Conservation (phyloP, 2,329 filamentous ascomycete species). For the Proliferodiscus dingleyae region DNA sequence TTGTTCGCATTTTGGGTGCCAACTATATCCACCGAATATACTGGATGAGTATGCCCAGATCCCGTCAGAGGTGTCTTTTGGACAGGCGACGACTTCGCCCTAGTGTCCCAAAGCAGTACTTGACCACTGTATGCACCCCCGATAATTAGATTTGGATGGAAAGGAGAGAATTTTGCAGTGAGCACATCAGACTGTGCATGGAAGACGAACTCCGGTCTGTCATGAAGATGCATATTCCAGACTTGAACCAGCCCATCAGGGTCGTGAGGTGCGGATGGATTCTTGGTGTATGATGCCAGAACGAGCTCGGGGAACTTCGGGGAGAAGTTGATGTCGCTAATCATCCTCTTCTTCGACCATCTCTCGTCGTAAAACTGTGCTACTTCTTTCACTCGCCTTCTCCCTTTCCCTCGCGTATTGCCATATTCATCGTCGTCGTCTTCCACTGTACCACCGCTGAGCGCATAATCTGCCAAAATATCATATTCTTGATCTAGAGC, state of each 20-base stretch:
- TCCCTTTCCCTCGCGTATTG: constrained; percentile 64
- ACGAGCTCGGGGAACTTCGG: constrained; percentile 92
- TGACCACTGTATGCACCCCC: constrained; percentile 96
- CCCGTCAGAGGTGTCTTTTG: constrained; percentile 95
- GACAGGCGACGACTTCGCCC: constrained; percentile 81
- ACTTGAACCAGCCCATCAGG: constrained; percentile 91
- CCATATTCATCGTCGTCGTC: constrained; percentile 78
- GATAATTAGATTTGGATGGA: constrained; percentile 93
- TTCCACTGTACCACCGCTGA: constrained; percentile 66
- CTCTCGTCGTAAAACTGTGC: constrained; percentile 91
- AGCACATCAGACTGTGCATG: constrained; percentile 94
- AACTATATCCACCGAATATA: constrained; percentile 92
- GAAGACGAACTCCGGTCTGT: constrained; percentile 92
- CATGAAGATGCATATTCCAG: constrained; percentile 94
- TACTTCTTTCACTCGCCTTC: constrained; percentile 76
- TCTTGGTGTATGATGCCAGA: constrained; percentile 94
- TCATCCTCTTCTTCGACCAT: constrained; percentile 97
- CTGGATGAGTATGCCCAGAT: constrained; percentile 90
- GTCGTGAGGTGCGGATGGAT: constrained; percentile 88
- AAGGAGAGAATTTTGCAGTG: constrained; percentile 95
- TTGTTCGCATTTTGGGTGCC: constrained; percentile 99
- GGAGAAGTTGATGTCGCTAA: constrained; percentile 92
- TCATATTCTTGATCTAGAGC: constrained; percentile 95
- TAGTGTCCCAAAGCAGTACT: constrained; percentile 94
- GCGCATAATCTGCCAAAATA: constrained; percentile 88